Base-by-base conservation (phyloP, 805 yeast genomes). In the Saitoella complicata region DNA sequence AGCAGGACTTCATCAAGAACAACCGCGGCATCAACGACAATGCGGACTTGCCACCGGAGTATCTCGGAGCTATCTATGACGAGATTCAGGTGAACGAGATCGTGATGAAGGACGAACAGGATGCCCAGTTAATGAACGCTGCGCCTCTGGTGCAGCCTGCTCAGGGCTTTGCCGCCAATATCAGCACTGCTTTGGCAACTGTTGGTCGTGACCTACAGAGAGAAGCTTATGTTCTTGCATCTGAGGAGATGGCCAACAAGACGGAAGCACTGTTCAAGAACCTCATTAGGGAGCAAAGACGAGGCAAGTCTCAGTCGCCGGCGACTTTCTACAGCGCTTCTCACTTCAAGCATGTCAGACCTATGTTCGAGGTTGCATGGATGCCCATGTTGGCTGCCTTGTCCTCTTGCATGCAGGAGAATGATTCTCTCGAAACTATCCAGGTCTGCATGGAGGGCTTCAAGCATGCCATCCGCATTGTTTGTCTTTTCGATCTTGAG, bases 321-420 rank as follows among this genome's bases (percentile, higher is more conserved):
- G 42, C 46, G 42, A 29, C 37, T 41, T 87, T 78, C 57, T 83
- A 84, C 60, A 75, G 78, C 12, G 96, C 96, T 0, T 74, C 86
- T 1, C 88, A 82, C 55, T 74, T 82, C 10, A 93, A 85, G 53
- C 95, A 88, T 58, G 94, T 88, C 10, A 80, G 74, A 58, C 87
- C 96, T 1, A 83, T 93, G 57, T 88, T 91, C 63, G 95, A 88
- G 55, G 84, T 84, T 11, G 66, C 82, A 39, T 91, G 99, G 99
- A 87, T 93, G 95, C 85, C 96, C 0, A 74, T 91, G 41, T 69
- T 91, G 52, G 97, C 97, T 5, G 96, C 94, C 0, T 68, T 91
- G 42, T 86, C 96, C 0, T 88, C 93, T 3, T 94, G 95, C 5
- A 86, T 87, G 66, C 85, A 80, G 57, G 95, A 85, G 45, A 78